Evolutionary conservation across 1,284 basidiomycete genomes (phyloP), one percentile per base, ranked within the genome.

Genomic region (Cryptococcus sp.): DNA sequence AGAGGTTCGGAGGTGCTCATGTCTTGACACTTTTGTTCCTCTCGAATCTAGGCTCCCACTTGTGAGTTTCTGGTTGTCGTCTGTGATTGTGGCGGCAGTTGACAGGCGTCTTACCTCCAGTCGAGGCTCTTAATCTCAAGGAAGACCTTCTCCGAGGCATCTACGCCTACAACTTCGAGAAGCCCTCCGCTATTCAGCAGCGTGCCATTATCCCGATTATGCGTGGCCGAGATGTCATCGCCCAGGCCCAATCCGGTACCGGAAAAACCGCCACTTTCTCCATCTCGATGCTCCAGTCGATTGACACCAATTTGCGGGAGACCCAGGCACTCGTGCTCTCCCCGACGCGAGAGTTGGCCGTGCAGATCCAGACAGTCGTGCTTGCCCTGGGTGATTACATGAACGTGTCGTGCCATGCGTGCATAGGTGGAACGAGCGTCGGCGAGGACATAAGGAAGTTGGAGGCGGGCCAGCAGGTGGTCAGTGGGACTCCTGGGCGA

Each of bases 261-360:
- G 96, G 96, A 83, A 99, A 99, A 88, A 98, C 96, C 3, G 96
- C 96, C 7, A 98, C 96, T 4, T 99, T 93, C 79, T 91, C 90
- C 64, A 94, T 95, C 71, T 88, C 91, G 65, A 89, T 91, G 71
- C 85, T 95, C 48, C 91, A 95, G 72, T 75, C 92, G 59, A 97
- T 98, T 83, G 96, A 98, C 78, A 87, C 94, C 40, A 88, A 88
- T 43, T 84, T 98, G 50, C 87, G 94, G 57, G 95, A 98, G 78
- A 96, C 93, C 1, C 96, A 99, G 77, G 96, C 92, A 0, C 87
- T 99, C 49, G 87, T 98, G 45, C 85, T 98, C 43, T 95, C 92
- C 21, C 89, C 93, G 1, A 97, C 94, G 9, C 88, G 93, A 68
- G 93, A 97, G 80, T 81, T 97, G 65, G 93, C 95, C 16, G 94